Base-by-base conservation (phyloP, 257 asterid genomes). In the Ilex aquifolium region DNA sequence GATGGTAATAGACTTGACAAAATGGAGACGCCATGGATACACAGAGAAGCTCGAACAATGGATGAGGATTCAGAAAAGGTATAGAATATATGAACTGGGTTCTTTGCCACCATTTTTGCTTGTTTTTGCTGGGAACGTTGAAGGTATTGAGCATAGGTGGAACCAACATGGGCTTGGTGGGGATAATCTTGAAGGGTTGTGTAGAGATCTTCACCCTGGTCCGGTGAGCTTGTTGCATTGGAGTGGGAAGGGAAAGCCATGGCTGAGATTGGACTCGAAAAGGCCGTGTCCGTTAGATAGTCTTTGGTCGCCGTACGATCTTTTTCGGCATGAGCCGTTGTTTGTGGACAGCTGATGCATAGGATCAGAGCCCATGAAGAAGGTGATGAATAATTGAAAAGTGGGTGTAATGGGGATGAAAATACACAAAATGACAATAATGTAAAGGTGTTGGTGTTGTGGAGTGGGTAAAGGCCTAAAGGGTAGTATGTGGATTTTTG, bases 161-260 rank as follows among this genome's bases (percentile, higher is more conserved):
- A 53, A 53, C 31, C 57, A 14, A 21, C 57, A 53, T 21, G 57
- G 57, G 27, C 57, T 53, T 14, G 57, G 57, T 21, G 57, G 57
- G 31, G 57, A 53, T 53, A 53, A 53, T 21, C 30, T 53, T 6
- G 57, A 53, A 53, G 57, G 57, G 27, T 53, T 53, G 57, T 53
- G 57, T 14, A 53, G 57, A 17, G 57, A 53, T 53, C 57, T 53
- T 4, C 57, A 53, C 30, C 57, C 57, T 10, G 57, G 57, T 53
- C 57, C 57, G 57, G 57, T 53, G 27, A 53, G 57, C 57, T 21
- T 53, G 57, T 53, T 53, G 57, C 57, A 53, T 53, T 53, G 57
- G 57, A 53, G 57, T 21, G 57, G 57, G 30, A 53, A 53, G 31
- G 57, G 57, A 4, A 53, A 53, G 57, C 57, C 57, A 21, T 53